These are phyloP conservation scores for Dioscorea dumetorum DNA, from an alignment of 106 monocot species.

Conservation along the genomic window DNA sequence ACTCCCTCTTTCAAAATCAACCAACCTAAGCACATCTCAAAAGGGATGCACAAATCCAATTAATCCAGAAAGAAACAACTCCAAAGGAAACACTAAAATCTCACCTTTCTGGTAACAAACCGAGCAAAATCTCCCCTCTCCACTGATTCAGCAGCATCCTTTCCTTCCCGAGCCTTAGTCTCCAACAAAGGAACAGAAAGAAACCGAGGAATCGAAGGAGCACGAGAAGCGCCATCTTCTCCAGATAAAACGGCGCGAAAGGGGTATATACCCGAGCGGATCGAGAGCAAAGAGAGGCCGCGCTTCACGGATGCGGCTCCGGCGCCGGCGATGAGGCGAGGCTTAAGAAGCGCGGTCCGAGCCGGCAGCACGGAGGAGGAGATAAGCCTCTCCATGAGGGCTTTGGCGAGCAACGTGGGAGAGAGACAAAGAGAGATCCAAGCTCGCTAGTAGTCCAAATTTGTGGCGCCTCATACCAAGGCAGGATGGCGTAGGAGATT, in stretches of 20 bases:
- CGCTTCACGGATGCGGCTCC: neutral
- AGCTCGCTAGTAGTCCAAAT: too few species aligned
- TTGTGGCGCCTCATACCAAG: too few species aligned
- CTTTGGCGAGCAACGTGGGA: neutral
- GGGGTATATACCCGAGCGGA: neutral
- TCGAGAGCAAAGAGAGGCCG: neutral
- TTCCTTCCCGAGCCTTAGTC: neutral
- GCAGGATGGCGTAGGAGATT: too few species aligned
- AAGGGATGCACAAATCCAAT: neutral
- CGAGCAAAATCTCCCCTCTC: neutral
- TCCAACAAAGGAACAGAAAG: neutral
- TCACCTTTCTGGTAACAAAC: neutral
- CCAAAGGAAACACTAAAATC: neutral
- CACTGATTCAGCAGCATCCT: neutral
- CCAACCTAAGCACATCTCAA: neutral
- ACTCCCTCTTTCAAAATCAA: too few species aligned
- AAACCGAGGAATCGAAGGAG: neutral
- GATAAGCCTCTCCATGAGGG: conserved; percentile 17
- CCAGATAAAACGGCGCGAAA: neutral
- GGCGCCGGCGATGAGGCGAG: neutral
- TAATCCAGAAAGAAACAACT: too few species aligned
- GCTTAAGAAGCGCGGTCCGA: neutral
- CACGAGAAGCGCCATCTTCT: neutral
- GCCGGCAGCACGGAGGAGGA: neutral
- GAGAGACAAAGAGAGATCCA: too few species aligned